phyloP scores from a whole-genome alignment of 2,329 filamentous ascomycete species.

The Didymella sp. region DNA sequence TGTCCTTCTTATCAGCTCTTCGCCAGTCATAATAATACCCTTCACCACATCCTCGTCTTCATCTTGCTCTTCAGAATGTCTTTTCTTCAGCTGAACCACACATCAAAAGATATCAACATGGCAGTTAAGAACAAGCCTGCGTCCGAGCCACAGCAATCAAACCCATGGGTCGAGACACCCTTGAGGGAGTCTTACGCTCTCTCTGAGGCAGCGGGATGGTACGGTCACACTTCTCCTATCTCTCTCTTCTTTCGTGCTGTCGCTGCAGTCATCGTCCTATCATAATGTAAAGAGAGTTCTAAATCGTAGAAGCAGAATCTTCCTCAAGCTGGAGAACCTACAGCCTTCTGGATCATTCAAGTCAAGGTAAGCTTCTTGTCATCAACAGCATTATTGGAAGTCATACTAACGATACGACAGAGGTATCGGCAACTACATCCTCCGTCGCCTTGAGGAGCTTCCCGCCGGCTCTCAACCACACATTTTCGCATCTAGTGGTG shows the following conservation, averaged over 20 bases:
- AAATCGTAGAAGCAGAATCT: conserved; percentile 67
- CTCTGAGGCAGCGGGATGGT: conserved; percentile 76
- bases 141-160: conserved; percentile 32
- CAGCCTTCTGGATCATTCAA: conserved; percentile 90
- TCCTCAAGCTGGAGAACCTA: conserved; percentile 84
- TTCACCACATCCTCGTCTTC: background rate
- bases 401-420: conserved; percentile 26
- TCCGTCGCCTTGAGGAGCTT: conserved; percentile 55
- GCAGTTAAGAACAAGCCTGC: conserved; percentile 31
- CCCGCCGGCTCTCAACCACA: conserved; percentile 54
- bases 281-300: conserved; percentile 40
- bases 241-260: background rate
- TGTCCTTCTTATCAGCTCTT: conserved; percentile 8
- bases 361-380: conserved; percentile 56
- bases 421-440: conserved; percentile 76
- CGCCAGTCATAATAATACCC: background rate
- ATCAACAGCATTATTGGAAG: background rate
- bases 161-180: conserved; percentile 74
- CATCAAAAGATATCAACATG: conserved; percentile 26
- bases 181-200: conserved; percentile 71
- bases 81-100: conserved; percentile 15
- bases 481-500: conserved; percentile 82
- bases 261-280: background rate
- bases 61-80: conserved; percentile 10
- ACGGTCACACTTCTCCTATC: conserved; percentile 47